These are phyloP conservation scores for Salvia miltiorrhiza DNA, from an alignment of 257 asterid species.

Conservation along the genomic window DNA sequence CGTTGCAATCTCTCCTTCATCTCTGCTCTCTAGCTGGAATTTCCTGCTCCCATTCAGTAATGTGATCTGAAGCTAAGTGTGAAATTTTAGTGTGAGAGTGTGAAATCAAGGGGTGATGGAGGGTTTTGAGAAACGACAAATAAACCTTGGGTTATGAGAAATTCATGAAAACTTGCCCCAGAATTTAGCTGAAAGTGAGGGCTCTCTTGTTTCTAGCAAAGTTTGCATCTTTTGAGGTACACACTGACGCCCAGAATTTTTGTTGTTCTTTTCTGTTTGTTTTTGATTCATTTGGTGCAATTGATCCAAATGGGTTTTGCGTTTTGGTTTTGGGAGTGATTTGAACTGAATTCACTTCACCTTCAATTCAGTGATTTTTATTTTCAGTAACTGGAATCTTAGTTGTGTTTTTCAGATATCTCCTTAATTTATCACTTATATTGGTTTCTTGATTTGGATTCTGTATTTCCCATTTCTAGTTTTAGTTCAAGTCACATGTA, in stretches of 20 bases:
- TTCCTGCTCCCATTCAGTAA: slow-evolving; percentile 16
- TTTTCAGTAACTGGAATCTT: background rate
- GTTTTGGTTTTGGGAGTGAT: slow-evolving; percentile 8
- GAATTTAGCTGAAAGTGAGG: slow-evolving; percentile 20
- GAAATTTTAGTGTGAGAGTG: background rate
- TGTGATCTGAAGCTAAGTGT: background rate
- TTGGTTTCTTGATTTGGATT: slow-evolving; percentile 20
- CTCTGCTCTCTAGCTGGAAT: slow-evolving; percentile 7
- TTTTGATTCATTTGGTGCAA: background rate
- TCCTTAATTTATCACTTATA: background rate
- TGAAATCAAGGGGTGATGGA: slow-evolving; percentile 8
- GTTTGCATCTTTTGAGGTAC: slow-evolving; percentile 21
- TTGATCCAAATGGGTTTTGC: slow-evolving; percentile 15
- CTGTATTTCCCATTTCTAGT: background rate
- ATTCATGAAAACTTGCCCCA: slow-evolving; percentile 12
- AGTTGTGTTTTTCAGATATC: background rate
- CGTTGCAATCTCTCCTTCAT: background rate
- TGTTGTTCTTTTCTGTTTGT: background rate
- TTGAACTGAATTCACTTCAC: slow-evolving; percentile 5
- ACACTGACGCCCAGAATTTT: background rate
- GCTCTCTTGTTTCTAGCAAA: slow-evolving; percentile 11
- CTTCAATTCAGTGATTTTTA: background rate
- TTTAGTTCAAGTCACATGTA: slow-evolving; percentile 5
- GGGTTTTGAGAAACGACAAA: slow-evolving; percentile 17
- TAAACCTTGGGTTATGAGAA: background rate